A percentile compares a stretch with the other conserved stretches of the same genome.
These are phyloP conservation scores for Tuber aestivum DNA, from an alignment of 495 filamentous ascomycete genomes.

Conservation along the genomic window DNA sequence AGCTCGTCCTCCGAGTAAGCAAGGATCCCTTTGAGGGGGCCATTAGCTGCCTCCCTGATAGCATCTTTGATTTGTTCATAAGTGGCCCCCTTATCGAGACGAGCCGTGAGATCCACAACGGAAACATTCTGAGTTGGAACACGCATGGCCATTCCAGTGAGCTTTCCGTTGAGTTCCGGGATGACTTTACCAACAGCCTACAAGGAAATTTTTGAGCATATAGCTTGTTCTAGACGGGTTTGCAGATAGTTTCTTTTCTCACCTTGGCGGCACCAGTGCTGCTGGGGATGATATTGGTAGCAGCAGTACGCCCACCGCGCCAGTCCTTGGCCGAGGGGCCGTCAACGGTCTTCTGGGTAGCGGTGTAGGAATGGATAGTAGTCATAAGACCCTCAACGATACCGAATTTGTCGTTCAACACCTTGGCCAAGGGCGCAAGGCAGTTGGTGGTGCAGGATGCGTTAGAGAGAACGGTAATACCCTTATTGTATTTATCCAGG, in stretches of 20 bases:
- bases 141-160: conserved; percentile 99
- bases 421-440: conserved; percentile 97
- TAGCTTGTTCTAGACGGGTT: background rate
- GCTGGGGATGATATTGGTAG: conserved; percentile 99
- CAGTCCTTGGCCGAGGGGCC: conserved; percentile 98
- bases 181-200: conserved; percentile 97
- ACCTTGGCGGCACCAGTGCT: conserved; percentile 97
- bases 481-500: conserved; percentile 81
- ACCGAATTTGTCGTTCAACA: conserved; percentile 93
- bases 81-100: conserved; percentile 77
- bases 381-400: conserved; percentile 99
- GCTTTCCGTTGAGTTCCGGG: conserved; percentile 93
- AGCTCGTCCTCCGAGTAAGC: conserved; percentile 96
- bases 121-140: conserved; percentile 98
- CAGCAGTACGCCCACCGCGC: conserved; percentile 96
- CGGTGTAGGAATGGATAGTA: conserved; percentile 99
- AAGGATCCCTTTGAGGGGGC: conserved; percentile 82
- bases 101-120: conserved; percentile 93
- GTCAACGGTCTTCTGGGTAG: conserved; percentile 99
- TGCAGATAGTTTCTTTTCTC: conserved; percentile 1
- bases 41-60: conserved; percentile 82
- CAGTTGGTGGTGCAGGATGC: conserved; percentile 99
- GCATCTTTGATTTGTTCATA: conserved; percentile 92
- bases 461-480: conserved; percentile 92
- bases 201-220: conserved; percentile 10